phyloP scores from a whole-genome alignment of 495 filamentous ascomycete species.

The Penicillium canescens region DNA sequence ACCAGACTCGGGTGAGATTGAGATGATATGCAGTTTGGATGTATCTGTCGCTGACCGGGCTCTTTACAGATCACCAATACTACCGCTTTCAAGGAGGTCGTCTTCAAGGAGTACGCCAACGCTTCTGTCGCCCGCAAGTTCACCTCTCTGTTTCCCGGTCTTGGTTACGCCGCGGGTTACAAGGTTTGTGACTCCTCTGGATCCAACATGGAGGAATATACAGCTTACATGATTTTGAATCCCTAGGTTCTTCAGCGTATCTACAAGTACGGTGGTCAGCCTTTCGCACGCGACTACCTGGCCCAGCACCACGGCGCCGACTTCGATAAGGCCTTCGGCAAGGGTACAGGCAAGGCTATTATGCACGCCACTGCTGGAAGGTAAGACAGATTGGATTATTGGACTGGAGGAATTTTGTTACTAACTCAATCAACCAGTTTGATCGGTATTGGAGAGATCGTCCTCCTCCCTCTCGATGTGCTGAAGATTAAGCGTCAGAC shows the following conservation, averaged over 20 bases:
- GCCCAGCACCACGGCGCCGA: conserved; percentile 73
- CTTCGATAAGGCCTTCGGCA: conserved; percentile 90
- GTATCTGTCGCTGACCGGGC: conserved; percentile 8
- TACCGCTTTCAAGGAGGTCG: conserved; percentile 75
- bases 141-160: conserved; percentile 92
- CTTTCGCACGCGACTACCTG: conserved; percentile 90
- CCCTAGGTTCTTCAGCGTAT: conserved; percentile 81
- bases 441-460: conserved; percentile 95
- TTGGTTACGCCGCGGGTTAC: conserved; percentile 97
- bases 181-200: conserved; percentile 59
- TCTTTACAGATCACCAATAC: conserved; percentile 56
- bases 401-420: background rate
- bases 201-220: background rate
- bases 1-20: conserved; percentile 69
- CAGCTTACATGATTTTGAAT: conserved; percentile 3
- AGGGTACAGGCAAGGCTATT: conserved; percentile 96
- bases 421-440: conserved; percentile 52
- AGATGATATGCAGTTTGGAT: conserved; percentile 1
- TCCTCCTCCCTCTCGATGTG: conserved; percentile 92
- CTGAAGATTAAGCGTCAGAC: conserved; percentile 99
- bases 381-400: conserved; percentile 39
- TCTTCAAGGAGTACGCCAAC: conserved; percentile 87
- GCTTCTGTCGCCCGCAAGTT: conserved; percentile 74
- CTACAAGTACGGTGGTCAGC: conserved; percentile 99
- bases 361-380: conserved; percentile 96